Evolutionary conservation across 139 green algal genomes (phyloP), one percentile per base, ranked within the genome.

Genomic region (Chloropicon primus): DNA sequence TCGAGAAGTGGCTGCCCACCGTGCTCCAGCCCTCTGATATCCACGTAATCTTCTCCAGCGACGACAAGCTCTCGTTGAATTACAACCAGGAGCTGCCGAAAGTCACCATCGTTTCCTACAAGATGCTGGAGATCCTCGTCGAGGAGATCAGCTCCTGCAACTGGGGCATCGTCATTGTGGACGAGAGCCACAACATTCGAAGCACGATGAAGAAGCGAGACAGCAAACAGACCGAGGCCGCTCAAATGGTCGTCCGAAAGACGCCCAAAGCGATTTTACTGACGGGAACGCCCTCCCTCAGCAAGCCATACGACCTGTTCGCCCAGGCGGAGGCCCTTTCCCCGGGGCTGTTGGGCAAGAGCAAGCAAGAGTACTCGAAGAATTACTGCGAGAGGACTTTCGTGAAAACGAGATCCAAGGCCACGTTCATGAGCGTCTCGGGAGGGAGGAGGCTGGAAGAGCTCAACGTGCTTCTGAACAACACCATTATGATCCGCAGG

Each of bases 1-100:
- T 98, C 24, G 94, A 97, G 85, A 87, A 88, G 53, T 97, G 94
- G 94, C 81, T 98, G 79, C 90, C 94, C 0, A 80, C 90, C 2
- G 77, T 97, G 74, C 76, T 83, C n/a, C 10, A 62, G 41, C 91
- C 93, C 1, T 71, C 27, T 25, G 72, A 88, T 53, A 85, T 90
- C 1, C 79, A 86, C 24, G 75, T 87, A 21, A 74, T 83, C 1
- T 26, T 25, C 54, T 72, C 76, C 1, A 74, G 27, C 22, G 71
- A 83, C 22, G 26, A 78, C 21, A 28, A 27, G 72, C 72, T 75
- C 5, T 28, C 72, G 29, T 79, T 24, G 72, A 75, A 75, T 17
- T 28, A 24, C 21, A 74, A 88, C 74, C 86, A 87, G 25, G 0
- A 71, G 10, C 62, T 71, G 28, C 81, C 85, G 24, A 75, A 54